phyloP scores from a whole-genome alignment of 2,329 filamentous ascomycete species.

The Balansia obtecta region DNA sequence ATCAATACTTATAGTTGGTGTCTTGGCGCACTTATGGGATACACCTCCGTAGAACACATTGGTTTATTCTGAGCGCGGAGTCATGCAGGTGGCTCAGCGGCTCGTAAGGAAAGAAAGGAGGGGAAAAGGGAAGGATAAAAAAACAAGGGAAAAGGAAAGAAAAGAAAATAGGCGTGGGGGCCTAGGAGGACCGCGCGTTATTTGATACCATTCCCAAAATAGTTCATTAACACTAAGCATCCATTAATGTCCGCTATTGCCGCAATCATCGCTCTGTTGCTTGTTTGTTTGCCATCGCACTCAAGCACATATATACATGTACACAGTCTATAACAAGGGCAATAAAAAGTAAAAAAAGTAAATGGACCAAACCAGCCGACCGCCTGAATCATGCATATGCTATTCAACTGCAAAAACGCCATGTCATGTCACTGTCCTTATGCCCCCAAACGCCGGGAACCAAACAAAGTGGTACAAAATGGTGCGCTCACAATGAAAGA shows the following conservation, averaged over 20 bases:
- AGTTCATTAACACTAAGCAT: background rate
- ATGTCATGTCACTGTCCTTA: background rate
- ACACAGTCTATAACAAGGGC: constrained; percentile 6
- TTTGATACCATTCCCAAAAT: background rate
- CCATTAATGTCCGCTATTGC: background rate
- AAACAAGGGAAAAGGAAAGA: background rate
- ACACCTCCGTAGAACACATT: too few species aligned
- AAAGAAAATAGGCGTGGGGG: background rate
- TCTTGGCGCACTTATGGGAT: too few species aligned
- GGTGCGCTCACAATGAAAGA: background rate
- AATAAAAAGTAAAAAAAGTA: background rate
- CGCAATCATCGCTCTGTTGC: constrained; percentile 4
- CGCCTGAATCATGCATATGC: constrained; percentile 1
- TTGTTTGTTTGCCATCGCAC: background rate
- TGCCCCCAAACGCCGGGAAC: background rate
- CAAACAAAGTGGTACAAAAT: background rate
- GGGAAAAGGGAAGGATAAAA: too few species aligned
- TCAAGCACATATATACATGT: constrained; percentile 5
- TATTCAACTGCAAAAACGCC: constrained; percentile 1
- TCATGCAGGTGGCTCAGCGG: too few species aligned
- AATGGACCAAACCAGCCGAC: background rate
- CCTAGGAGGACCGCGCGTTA: background rate
- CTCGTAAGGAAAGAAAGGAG: too few species aligned
- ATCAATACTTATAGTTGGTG: too few species aligned
- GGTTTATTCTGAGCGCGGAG: too few species aligned